These are phyloP conservation scores for Funneliformis mosseae DNA, from an alignment of 192 early-diverging fungal genomes.

Conservation along the genomic window DNA sequence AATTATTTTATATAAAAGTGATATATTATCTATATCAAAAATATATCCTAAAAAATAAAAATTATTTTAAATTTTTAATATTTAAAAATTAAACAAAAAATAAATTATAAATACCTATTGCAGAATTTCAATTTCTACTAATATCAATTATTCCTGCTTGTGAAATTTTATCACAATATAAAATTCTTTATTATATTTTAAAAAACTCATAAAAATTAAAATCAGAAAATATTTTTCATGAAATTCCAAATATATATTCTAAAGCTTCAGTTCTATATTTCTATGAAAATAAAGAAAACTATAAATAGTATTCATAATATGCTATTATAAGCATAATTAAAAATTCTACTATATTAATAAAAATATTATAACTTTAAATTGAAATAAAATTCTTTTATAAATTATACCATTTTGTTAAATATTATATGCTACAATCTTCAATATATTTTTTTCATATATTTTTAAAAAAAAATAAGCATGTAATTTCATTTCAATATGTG, in stretches of 20 bases:
- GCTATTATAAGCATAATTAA: not conserved
- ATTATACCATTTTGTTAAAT: no score
- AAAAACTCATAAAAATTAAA: slow-evolving; percentile 7
- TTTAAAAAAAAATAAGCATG: not conserved
- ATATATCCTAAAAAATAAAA: no score
- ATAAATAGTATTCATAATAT: not conserved
- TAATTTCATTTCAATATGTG: not conserved
- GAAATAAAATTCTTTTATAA: not conserved
- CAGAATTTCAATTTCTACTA: no score
- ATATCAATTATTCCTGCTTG: no score
- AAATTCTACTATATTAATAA: not conserved
- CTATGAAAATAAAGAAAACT: not conserved
- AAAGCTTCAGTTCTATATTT: not conserved
- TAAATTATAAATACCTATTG: no score
- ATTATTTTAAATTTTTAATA: no score
- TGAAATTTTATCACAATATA: no score
- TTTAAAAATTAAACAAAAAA: no score
- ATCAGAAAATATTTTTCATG: not conserved
- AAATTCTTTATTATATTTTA: slow-evolving; percentile 2
- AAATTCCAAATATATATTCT: slow-evolving; percentile 1
- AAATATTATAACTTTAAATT: slow-evolving; percentile 3
- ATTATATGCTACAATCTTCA: not conserved
- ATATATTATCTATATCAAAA: no score
- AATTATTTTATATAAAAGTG: no score
- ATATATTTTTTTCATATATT: not conserved